Evolutionary conservation across 2,329 filamentous ascomycete species (phyloP), one percentile per base, ranked within the genome.

Genomic region (Diaporthe capsici): DNA sequence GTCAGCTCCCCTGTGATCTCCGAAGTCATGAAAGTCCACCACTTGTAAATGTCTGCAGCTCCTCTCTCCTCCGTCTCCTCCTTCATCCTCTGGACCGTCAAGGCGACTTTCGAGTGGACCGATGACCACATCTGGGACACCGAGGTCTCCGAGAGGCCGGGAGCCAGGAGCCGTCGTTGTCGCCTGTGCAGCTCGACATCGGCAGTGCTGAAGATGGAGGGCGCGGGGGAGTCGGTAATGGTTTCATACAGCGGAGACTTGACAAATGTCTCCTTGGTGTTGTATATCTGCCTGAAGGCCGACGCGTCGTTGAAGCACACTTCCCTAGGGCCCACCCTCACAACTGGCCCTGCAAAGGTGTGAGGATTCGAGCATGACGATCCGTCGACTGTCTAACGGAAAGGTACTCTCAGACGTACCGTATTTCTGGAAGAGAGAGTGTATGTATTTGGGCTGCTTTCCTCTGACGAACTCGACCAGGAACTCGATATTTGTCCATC

Each of bases 1-100:
- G 82, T 86, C 15, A 91, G 80, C 70, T 90, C 84, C 0, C 86
- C 88, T 67, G 90, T 88, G 0, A 90, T 81, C 78, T 92, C 90
- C 0, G 89, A 89, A 0, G 88, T 82, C 84, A 90, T 86, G 71
- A 89, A 89, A 5, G 86, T 80, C 82, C 84, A 88, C 89, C 89
- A 91, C 76, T 90, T 89, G 75, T 85, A 84, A 0, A 91, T 80
- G 76, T 92, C 88, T 0, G 82, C 83, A 0, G 76, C 81, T 0
- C 86, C 84, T 0, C 79, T 80, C 0, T 72, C 61, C 39, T 81
- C 75, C 75, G 85, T 84, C 68, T 91, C 88, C 22, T 85, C 80
- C 0, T 76, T 80, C n/a, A 91, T 90, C 68, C 81, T 82, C 2
- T 83, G 47, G 2, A 90, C 82, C 0, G 87, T 81, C 12, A 87